These are phyloP conservation scores for Xylaria venustula DNA, from an alignment of 495 filamentous ascomycete genomes.

Conservation along the genomic window DNA sequence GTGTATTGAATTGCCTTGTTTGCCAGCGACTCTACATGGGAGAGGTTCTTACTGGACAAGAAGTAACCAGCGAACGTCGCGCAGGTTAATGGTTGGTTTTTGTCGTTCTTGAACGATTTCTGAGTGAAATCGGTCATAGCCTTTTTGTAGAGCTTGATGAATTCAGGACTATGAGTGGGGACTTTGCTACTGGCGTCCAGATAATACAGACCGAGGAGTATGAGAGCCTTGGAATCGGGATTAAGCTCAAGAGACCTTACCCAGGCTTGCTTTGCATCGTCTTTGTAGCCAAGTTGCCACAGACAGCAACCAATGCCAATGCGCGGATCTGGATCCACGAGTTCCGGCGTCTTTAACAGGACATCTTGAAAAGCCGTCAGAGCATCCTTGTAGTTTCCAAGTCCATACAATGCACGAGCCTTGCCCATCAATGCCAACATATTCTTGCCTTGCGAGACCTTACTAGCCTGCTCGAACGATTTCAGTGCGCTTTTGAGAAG, in stretches of 20 bases:
- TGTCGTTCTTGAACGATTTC: conserved; percentile 92
- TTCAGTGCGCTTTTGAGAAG: conserved; percentile 79
- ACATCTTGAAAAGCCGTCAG: conserved; percentile 83
- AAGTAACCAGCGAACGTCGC: conserved; percentile 88
- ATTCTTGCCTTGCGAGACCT: conserved; percentile 78
- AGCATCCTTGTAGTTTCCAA: conserved; percentile 79
- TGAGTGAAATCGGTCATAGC: conserved; percentile 94
- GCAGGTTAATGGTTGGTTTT: conserved; percentile 86
- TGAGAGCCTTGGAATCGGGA: conserved; percentile 86
- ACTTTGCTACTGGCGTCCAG: conserved; percentile 78
- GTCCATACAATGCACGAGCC: conserved; percentile 76
- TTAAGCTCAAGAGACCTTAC: conserved; percentile 83
- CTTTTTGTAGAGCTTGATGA: conserved; percentile 79
- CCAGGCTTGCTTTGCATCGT: conserved; percentile 88
- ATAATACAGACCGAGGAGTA: conserved; percentile 84
- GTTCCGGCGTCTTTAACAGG: conserved; percentile 74
- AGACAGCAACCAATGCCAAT: conserved; percentile 94
- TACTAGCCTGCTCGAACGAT: conserved; percentile 88
- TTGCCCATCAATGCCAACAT: conserved; percentile 88
- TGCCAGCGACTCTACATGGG: conserved; percentile 79
- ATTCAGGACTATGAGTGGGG: conserved; percentile 70
- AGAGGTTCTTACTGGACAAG: conserved; percentile 69
- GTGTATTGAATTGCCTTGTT: conserved; percentile 93
- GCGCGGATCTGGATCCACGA: conserved; percentile 92
- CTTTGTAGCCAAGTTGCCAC: conserved; percentile 92